These are phyloP conservation scores for Ophiocordyceps australis DNA, from an alignment of 2,329 filamentous ascomycete genomes.

Conservation along the genomic window DNA sequence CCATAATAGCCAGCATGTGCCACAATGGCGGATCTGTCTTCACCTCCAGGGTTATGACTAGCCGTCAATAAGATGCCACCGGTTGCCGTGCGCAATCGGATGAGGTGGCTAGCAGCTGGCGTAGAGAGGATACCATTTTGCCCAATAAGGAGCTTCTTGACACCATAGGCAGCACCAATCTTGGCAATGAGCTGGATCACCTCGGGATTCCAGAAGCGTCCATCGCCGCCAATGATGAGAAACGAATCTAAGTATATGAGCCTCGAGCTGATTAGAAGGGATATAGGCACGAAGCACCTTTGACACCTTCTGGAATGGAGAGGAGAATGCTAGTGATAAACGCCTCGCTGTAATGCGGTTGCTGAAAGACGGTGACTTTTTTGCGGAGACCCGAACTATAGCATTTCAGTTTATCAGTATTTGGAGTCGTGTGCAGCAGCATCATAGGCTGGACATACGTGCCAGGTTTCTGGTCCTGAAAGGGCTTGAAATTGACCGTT, in stretches of 20 bases:
- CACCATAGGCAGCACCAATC: slow-evolving; percentile 90
- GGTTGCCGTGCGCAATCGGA: slow-evolving; percentile 85
- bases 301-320: slow-evolving; percentile 84
- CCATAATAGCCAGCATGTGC: too few species aligned
- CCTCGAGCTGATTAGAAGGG: slow-evolving; percentile 4
- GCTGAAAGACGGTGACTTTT: slow-evolving; percentile 95
- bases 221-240: slow-evolving; percentile 94
- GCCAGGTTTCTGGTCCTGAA: slow-evolving; percentile 95
- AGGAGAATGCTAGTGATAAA: slow-evolving; percentile 89
- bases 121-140: slow-evolving; percentile 95
- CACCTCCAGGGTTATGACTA: slow-evolving; percentile 95
- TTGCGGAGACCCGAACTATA: slow-evolving; percentile 89
- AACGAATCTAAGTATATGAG: slow-evolving; percentile 45
- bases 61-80: slow-evolving; percentile 94
- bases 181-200: slow-evolving; percentile 94
- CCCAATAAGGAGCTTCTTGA: slow-evolving; percentile 96
- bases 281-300: slow-evolving; percentile 33
- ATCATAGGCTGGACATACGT: too few species aligned
- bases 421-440: too few species aligned
- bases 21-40: too few species aligned
- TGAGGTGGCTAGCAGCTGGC: slow-evolving; percentile 88
- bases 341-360: slow-evolving; percentile 87
- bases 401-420: too few species aligned
- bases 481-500: slow-evolving; percentile 69
- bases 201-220: slow-evolving; percentile 92